Evolutionary conservation across 495 filamentous ascomycete genomes (phyloP), one percentile per base, ranked within the genome.

Genomic region (Aspergillus mulundensis): DNA sequence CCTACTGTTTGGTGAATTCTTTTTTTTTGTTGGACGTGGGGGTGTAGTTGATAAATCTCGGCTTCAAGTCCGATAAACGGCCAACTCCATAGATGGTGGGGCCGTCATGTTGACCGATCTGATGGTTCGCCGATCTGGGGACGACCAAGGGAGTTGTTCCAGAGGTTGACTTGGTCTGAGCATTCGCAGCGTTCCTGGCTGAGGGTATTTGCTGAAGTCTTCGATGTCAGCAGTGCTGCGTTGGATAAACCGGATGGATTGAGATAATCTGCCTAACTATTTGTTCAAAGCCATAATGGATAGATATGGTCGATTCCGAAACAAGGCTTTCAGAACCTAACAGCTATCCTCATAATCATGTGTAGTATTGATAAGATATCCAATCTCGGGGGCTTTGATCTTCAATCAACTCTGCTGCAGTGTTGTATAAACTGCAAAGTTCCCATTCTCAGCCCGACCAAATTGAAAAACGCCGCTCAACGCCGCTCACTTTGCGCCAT

Each of bases 401-500:
- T 16, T 53, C 28, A 7, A 48, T 25, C 20, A 16, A 44, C 49
- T 58, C 56, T n/a, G n/a, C n/a, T 25, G 34, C 14, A 43, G 47
- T 20, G 44, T 36, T 24, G 16, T 25, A 47, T 36, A 19, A 7
- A 44, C 24, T 23, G 24, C 10, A 20, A 18, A 44, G 53, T 14
- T 39, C 32, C 32, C 18, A 47, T 14, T 34, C 32, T 49, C 30
- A 45, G 36, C 34, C 24, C 23, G 12, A 49, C 28, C 40, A 44
- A 23, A 23, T 55, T 25, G 38, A 25, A 41, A 54, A 56, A 51
- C 34, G 40, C n/a, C 78, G 54, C 47, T 25, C 11, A 67, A 72
- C 68, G 65, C 70, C 69, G 43, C 54, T 21, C 54, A 39, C 40
- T 49, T 51, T 58, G 59, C 58, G 50, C 53, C 58, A 38, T 23